Percentiles rank a stretch among this genome's conserved stretches.
Evolutionary conservation across 1,284 basidiomycete species (phyloP).

Genomic region (Cryptococcus sp.): DNA sequence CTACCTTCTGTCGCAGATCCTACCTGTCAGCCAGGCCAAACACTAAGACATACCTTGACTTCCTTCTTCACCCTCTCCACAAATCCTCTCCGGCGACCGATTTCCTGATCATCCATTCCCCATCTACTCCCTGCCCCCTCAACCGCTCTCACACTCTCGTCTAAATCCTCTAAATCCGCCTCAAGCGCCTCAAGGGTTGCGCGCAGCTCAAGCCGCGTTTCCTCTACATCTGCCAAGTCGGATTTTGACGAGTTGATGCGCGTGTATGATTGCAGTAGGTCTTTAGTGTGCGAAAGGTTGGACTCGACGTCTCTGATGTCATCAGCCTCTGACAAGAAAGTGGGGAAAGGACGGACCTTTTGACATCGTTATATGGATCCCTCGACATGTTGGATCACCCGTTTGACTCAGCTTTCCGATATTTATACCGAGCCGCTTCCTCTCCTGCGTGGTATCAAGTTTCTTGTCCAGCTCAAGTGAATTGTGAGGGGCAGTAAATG

Average conservation of each 20-base stretch:
- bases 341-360: not conserved
- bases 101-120: constrained; percentile 69
- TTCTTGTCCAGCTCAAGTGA: too few relatives aligned
- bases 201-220: constrained; percentile 57
- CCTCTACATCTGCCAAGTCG: constrained; percentile 8
- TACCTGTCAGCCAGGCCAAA: constrained; percentile 1
- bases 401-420: too few relatives aligned
- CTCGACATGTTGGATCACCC: not conserved
- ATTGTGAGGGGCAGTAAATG: too few relatives aligned
- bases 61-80: constrained; percentile 66
- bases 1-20: constrained; percentile 11
- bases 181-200: constrained; percentile 70
- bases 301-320: constrained; percentile 36
- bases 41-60: constrained; percentile 58
- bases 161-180: constrained; percentile 78
- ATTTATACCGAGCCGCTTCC: too few relatives aligned
- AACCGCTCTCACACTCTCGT: constrained; percentile 83
- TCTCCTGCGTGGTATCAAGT: too few relatives aligned
- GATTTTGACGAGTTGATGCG: constrained; percentile 15
- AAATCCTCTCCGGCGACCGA: constrained; percentile 66
- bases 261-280: constrained; percentile 25
- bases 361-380: not conserved
- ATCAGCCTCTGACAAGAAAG: not conserved
- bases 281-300: constrained; percentile 25
- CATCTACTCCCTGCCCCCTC: constrained; percentile 75